Evolutionary conservation across 805 yeast species (phyloP).

Genomic region (Maudiozyma barnettii): DNA sequence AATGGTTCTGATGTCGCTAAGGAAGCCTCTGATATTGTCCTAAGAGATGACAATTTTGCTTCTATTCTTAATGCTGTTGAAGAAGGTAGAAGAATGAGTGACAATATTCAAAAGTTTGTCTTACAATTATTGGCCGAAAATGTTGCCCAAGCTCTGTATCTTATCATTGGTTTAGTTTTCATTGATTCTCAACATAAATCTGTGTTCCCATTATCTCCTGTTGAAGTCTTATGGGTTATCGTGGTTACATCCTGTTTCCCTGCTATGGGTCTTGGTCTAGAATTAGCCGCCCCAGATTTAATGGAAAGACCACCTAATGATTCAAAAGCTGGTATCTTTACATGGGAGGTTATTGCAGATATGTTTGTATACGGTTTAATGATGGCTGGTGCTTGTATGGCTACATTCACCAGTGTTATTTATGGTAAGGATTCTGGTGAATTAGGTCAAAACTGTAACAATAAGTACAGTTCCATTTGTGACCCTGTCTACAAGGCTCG

Average conservation of each 20-base stretch:
- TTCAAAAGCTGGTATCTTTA: conserved; percentile 74
- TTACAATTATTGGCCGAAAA: conserved; percentile 92
- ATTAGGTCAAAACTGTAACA: conserved; percentile 58
- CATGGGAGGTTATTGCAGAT: conserved; percentile 56
- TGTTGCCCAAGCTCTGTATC: conserved; percentile 81
- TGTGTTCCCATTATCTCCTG: conserved; percentile 90
- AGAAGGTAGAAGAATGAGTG: conserved; percentile 95
- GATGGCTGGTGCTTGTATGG: conserved; percentile 64
- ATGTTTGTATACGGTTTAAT: conserved; percentile 64
- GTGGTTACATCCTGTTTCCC: conserved; percentile 98
- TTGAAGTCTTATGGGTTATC: conserved; percentile 96
- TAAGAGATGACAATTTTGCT: conserved; percentile 92
- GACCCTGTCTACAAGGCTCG: conserved; percentile 61
- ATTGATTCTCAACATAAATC: conserved; percentile 60
- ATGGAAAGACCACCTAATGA: conserved; percentile 92
- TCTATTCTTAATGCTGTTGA: conserved; percentile 88
- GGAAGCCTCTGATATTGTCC: conserved; percentile 95
- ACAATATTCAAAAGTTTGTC: conserved; percentile 87
- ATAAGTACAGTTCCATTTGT: conserved; percentile 39
- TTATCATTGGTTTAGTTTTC: conserved; percentile 73
- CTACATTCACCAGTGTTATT: conserved; percentile 54
- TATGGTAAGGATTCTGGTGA: conserved; percentile 59
- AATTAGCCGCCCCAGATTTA: conserved; percentile 89
- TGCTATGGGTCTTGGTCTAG: conserved; percentile 94
- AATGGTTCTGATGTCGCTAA: conserved; percentile 97